Evolutionary conservation across 2,329 filamentous ascomycete genomes (phyloP).

Genomic region (Aaosphaeria pasadenensis): DNA sequence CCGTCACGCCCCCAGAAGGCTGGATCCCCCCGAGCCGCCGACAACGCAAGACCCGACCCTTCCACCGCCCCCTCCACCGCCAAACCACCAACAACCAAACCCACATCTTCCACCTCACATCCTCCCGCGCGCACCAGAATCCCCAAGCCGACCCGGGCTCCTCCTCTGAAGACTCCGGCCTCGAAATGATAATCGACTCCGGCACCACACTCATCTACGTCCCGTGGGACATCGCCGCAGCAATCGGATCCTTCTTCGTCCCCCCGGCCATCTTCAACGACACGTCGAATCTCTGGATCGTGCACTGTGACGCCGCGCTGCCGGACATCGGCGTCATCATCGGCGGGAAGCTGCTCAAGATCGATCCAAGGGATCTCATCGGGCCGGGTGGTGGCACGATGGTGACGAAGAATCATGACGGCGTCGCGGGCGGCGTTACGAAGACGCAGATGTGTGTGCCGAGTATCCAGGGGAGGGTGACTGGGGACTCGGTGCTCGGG

Average conservation of each 20-base stretch:
- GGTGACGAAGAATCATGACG: neutral
- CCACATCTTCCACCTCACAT: neutral
- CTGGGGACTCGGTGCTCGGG: constrained; percentile 28
- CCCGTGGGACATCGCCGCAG: constrained; percentile 13
- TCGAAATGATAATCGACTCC: constrained; percentile 17
- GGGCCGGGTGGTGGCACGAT: neutral
- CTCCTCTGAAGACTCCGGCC: neutral
- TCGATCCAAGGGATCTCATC: constrained; percentile 6
- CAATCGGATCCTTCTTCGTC: constrained; percentile 16
- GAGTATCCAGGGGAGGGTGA: constrained; percentile 4
- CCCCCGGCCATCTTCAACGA: constrained; percentile 13
- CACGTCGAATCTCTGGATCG: constrained; percentile 8
- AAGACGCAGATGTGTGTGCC: constrained; percentile 1
- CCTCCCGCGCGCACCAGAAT: neutral
- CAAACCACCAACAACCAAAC: neutral
- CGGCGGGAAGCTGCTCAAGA: constrained; percentile 2
- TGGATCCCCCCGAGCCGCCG: neutral
- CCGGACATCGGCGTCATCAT: constrained; percentile 7
- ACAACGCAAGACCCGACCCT: neutral
- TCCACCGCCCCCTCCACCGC: neutral
- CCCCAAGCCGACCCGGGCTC: neutral
- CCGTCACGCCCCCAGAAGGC: neutral
- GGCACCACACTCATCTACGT: constrained; percentile 23
- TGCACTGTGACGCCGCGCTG: constrained; percentile 9
- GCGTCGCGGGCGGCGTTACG: too few relatives aligned